These are phyloP conservation scores for Myxozyma sirexii DNA, from an alignment of 805 yeast species.

Conservation along the genomic window DNA sequence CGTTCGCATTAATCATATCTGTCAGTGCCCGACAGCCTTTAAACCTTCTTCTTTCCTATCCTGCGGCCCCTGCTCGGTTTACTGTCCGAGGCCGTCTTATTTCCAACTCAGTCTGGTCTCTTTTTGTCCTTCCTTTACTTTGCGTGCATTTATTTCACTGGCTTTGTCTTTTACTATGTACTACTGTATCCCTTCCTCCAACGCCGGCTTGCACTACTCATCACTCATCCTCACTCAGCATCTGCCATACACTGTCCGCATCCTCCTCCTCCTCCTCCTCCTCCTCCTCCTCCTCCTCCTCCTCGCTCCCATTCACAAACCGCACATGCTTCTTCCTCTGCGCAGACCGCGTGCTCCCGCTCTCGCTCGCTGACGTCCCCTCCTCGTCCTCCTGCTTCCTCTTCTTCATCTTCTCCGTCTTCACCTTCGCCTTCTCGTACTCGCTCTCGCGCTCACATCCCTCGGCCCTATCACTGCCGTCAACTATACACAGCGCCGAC, in stretches of 20 bases:
- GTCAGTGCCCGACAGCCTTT: no score
- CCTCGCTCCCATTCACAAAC: conserved; percentile 7
- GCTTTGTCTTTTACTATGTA: no score
- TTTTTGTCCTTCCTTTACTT: no score
- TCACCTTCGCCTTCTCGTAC: neutral
- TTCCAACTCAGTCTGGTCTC: no score
- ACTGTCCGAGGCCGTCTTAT: no score
- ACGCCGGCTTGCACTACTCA: no score
- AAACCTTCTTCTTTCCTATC: no score
- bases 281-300: conserved; percentile 15
- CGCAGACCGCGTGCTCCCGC: neutral
- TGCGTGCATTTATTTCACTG: no score
- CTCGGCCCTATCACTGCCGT: conserved; percentile 38
- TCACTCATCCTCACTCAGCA: conserved; percentile 15
- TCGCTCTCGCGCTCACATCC: conserved; percentile 9
- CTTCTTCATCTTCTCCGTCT: neutral
- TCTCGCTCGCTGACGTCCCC: neutral
- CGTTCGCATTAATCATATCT: no score
- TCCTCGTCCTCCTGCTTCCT: neutral
- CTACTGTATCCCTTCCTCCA: no score
- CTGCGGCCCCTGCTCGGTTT: no score
- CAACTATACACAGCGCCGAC: conserved; percentile 54
- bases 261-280: conserved; percentile 26
- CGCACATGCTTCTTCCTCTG: conserved; percentile 17
- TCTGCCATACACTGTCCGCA: conserved; percentile 18